Percentiles rank a stretch among this genome's conserved stretches.
phyloP scores from a whole-genome alignment of 1,284 basidiomycete genomes.

The Apiotrichum brassicae region DNA sequence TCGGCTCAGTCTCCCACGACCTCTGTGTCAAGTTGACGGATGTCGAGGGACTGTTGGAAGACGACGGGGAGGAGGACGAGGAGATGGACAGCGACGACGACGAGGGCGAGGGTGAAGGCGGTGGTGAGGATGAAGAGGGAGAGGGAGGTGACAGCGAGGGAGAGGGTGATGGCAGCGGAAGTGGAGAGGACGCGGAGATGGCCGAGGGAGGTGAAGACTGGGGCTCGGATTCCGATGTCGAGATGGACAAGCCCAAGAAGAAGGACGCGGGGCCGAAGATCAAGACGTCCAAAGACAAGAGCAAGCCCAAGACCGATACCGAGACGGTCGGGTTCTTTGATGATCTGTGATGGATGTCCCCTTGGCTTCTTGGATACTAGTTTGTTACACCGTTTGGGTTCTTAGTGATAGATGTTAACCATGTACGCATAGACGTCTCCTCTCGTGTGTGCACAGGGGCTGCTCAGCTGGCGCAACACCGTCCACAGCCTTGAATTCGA shows the following conservation, averaged over 20 bases:
- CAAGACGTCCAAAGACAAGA: conserved; percentile 14
- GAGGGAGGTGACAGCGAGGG: conserved; percentile 52
- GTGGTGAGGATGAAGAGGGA: conserved; percentile 49
- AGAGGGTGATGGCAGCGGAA: conserved; percentile 21
- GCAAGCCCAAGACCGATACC: conserved; percentile 41
- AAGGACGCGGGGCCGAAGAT: conserved; percentile 40
- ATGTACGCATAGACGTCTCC: no score
- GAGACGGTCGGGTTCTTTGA: conserved; percentile 62
- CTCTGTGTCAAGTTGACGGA: conserved; percentile 79
- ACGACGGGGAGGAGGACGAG: conserved; percentile 24
- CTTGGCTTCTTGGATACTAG: conserved; percentile 48
- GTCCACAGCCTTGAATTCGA: no score
- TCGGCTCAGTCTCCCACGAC: conserved; percentile 91
- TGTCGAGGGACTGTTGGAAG: conserved; percentile 59
- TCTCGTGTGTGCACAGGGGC: no score
- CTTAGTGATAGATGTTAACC: neutral
- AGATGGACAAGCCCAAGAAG: conserved; percentile 23
- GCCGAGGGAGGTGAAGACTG: conserved; percentile 12
- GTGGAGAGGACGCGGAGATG: conserved; percentile 19
- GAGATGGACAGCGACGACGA: conserved; percentile 15
- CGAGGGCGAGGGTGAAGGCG: conserved; percentile 27
- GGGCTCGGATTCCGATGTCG: conserved; percentile 15
- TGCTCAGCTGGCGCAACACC: no score
- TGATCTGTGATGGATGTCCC: no score
- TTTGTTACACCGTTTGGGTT: no score